phyloP scores from a whole-genome alignment of 2,329 filamentous ascomycete species.

The Macrophomina phaseolina region DNA sequence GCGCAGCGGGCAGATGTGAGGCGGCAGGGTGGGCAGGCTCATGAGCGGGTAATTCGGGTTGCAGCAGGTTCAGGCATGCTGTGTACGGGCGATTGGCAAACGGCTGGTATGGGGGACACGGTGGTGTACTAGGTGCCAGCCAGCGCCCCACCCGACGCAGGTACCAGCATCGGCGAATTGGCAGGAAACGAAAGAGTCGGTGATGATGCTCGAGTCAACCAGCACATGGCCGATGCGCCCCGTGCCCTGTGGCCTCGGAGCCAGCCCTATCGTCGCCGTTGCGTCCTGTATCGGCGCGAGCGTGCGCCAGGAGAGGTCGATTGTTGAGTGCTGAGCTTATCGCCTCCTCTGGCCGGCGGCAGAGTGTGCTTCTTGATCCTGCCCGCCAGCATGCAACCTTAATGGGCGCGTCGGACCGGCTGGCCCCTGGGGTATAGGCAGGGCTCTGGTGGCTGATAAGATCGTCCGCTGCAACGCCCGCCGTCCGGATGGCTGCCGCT shows the following conservation, averaged over 20 bases:
- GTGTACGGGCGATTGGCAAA: background rate
- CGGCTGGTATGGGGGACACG: no score
- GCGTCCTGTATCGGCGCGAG: background rate
- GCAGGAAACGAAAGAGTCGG: slow-evolving; percentile 21
- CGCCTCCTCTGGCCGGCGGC: background rate
- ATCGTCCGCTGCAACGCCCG: slow-evolving; percentile 6
- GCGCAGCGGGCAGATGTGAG: background rate
- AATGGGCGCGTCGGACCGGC: slow-evolving; percentile 16
- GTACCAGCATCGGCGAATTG: slow-evolving; percentile 13
- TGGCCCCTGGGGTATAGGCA: background rate
- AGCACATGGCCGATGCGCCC: slow-evolving; percentile 14
- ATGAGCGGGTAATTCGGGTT: background rate
- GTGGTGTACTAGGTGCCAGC: background rate
- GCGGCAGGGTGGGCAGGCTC: no score
- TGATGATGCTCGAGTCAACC: slow-evolving; percentile 3
- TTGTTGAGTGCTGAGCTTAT: background rate
- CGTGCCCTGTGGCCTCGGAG: background rate
- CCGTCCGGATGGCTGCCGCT: slow-evolving; percentile 7
- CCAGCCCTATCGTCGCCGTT: slow-evolving; percentile 10
- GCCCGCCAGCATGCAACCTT: background rate
- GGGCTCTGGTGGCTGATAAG: slow-evolving; percentile 1
- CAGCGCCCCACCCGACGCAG: slow-evolving; percentile 24
- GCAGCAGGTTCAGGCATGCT: background rate
- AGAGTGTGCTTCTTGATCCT: slow-evolving; percentile 3
- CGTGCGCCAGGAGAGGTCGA: background rate